Evolutionary conservation across 2,329 filamentous ascomycete species (phyloP).

Genomic region (Scytalidium lignicola): DNA sequence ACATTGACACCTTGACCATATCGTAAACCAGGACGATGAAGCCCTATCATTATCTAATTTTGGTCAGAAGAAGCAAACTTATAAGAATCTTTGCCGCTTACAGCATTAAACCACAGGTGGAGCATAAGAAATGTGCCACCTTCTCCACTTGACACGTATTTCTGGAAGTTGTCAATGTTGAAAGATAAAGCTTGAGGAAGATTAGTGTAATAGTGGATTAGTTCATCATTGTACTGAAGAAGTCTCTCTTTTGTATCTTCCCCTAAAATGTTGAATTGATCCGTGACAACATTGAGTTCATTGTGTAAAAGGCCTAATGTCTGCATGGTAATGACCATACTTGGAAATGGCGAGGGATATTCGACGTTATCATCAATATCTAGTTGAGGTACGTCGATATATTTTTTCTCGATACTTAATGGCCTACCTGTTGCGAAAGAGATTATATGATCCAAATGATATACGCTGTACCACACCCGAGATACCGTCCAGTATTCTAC

Average conservation of each 20-base stretch:
- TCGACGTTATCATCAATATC: background rate
- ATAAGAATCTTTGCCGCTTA: background rate
- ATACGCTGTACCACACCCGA: background rate
- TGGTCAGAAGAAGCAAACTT: background rate
- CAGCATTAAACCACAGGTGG: conserved; percentile 2
- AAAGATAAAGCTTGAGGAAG: conserved; percentile 1
- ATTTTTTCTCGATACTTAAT: background rate
- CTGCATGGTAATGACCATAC: background rate
- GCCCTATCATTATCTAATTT: background rate
- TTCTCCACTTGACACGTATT: background rate
- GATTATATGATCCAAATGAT: background rate
- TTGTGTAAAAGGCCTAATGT: background rate
- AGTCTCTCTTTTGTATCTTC: background rate
- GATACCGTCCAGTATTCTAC: background rate
- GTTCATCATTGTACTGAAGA: background rate
- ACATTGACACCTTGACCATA: background rate
- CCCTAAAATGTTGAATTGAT: background rate
- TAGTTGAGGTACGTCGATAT: background rate
- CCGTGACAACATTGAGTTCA: background rate
- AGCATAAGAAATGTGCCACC: conserved; percentile 2
- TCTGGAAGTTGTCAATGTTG: conserved; percentile 3
- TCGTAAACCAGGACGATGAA: conserved; percentile 2
- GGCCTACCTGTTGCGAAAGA: background rate
- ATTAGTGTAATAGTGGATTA: conserved; percentile 1
- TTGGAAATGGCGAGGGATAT: background rate